phyloP scores from a whole-genome alignment of 2,329 filamentous ascomycete species.

The Monilinia laxa region DNA sequence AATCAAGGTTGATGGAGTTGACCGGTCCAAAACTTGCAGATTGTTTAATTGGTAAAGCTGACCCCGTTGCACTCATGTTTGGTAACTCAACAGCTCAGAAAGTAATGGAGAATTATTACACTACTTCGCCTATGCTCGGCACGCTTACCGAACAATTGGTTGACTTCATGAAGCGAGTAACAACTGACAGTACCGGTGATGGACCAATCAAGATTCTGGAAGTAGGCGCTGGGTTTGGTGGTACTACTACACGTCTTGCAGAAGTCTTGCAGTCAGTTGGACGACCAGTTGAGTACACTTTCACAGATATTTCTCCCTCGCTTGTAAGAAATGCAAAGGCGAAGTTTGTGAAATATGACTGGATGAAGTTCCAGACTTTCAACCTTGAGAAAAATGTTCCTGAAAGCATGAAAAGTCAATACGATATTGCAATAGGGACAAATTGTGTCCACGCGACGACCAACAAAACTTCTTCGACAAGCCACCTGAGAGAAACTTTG shows the following conservation, averaged over 20 bases:
- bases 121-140: slow-evolving; percentile 11
- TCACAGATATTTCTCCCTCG: slow-evolving; percentile 38
- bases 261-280: neutral
- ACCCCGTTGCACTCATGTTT: slow-evolving; percentile 34
- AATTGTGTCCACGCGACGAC: slow-evolving; percentile 36
- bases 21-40: slow-evolving; percentile 30
- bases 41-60: slow-evolving; percentile 30
- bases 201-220: slow-evolving; percentile 34
- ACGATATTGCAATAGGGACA: slow-evolving; percentile 32
- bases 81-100: slow-evolving; percentile 27
- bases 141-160: slow-evolving; percentile 2
- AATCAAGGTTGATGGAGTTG: slow-evolving; percentile 27
- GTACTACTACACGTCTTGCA: slow-evolving; percentile 16
- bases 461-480: slow-evolving; percentile 21
- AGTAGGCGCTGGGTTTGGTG: slow-evolving; percentile 45
- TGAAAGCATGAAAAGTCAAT: slow-evolving; percentile 22
- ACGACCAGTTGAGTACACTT: slow-evolving; percentile 14
- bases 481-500: slow-evolving; percentile 26
- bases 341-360: slow-evolving; percentile 31
- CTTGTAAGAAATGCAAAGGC: slow-evolving; percentile 34
- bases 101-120: slow-evolving; percentile 32
- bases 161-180: slow-evolving; percentile 1
- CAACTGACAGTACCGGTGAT: neutral
- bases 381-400: slow-evolving; percentile 31
- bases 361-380: slow-evolving; percentile 30